Base-by-base conservation (phyloP, 2,329 filamentous ascomycete species). In the Remersonia thermophila region DNA sequence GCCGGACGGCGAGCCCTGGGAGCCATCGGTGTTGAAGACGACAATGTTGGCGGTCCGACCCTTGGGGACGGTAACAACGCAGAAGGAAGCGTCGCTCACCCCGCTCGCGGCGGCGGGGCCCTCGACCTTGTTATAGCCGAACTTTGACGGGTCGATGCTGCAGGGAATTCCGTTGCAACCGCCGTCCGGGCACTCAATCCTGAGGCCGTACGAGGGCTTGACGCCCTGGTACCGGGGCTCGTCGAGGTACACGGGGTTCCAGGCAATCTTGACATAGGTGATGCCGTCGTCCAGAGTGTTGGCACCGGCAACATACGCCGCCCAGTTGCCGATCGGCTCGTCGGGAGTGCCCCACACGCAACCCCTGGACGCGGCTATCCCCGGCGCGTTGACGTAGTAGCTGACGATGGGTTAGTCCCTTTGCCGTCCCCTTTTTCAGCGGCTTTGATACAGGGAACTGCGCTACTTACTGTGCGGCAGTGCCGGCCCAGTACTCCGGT, bases 371-470 rank as follows among this genome's bases (percentile, higher is more conserved):
- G 68, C 61, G 18, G 53, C 49, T 31, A 73, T 64, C 42, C 83
- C 82, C 25, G 82, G 83, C 20, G 78, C 69, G 59, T 87, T 87
- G 61, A 87, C 73, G 52, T 87, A 87, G 58, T 71, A 86, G 55
- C 76, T 81, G 44, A 7, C 17, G 13, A 17, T 31, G 18, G 33
- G 42, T 54, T 39, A 51, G 52, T 33, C 23, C 11, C 3, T 34
- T 7, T 16, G n/a, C 29, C 7, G 9, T 29, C 4, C 7, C 8
- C 2, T n/a, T n/a, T n/a, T n/a, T n/a, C n/a, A n/a, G n/a, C n/a
- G n/a, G n/a, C n/a, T n/a, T n/a, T n/a, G n/a, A n/a, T n/a, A n/a
- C n/a, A n/a, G 13, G 7, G 14, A 11, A 23, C 20, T 5, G 9
- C n/a, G 13, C 20, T 20, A 66, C 77, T 66, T 66, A 83, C 73